Conservation (phyloP, 495 filamentous ascomycete species). For the Tuber calosporum region DNA sequence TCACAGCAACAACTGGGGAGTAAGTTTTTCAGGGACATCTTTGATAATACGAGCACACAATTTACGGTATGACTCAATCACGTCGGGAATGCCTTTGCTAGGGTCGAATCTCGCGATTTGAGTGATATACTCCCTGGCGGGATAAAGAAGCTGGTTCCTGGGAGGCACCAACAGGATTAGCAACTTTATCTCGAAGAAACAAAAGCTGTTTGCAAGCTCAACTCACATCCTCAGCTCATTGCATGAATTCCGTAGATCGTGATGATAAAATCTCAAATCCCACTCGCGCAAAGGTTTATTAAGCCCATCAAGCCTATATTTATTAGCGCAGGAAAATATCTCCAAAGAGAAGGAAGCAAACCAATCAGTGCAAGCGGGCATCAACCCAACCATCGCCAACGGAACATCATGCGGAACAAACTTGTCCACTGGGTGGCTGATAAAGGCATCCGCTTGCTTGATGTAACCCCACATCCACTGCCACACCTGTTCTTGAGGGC, state of each 20-base stretch:
- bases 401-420: slow-evolving; percentile 71
- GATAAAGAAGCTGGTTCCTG: slow-evolving; percentile 60
- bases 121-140: slow-evolving; percentile 68
- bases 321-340: neutral
- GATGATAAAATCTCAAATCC: slow-evolving; percentile 69
- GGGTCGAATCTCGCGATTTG: slow-evolving; percentile 85
- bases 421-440: slow-evolving; percentile 70
- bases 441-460: slow-evolving; percentile 66
- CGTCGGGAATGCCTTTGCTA: slow-evolving; percentile 74
- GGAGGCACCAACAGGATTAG: slow-evolving; percentile 17
- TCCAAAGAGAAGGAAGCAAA: slow-evolving; percentile 34
- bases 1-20: slow-evolving; percentile 66
- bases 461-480: slow-evolving; percentile 67
- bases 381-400: slow-evolving; percentile 60
- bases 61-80: slow-evolving; percentile 68
- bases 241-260: slow-evolving; percentile 63
- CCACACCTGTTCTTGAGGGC: slow-evolving; percentile 70
- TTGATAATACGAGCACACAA: slow-evolving; percentile 56
- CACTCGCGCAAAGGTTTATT: slow-evolving; percentile 72
- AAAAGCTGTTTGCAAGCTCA: neutral
- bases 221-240: slow-evolving; percentile 53
- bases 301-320: slow-evolving; percentile 66
- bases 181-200: neutral
- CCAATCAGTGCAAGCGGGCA: slow-evolving; percentile 84
- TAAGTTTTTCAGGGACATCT: slow-evolving; percentile 44